These are phyloP conservation scores for Capillidium heterosporum DNA, from an alignment of 371 early-diverging fungal species.

Conservation along the genomic window DNA sequence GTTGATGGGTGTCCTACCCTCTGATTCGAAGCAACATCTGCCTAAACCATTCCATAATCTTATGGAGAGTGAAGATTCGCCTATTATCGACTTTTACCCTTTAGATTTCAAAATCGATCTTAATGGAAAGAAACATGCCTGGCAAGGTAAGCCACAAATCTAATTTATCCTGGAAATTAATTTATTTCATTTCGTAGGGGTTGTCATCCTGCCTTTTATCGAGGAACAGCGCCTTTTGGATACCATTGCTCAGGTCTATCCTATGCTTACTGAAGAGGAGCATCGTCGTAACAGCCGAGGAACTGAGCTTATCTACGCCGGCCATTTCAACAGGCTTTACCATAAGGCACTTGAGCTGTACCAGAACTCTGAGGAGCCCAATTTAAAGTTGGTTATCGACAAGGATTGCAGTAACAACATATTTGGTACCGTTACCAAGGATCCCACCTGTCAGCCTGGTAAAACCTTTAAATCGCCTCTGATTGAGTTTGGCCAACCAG, in stretches of 20 bases:
- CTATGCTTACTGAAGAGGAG: constrained; percentile 58
- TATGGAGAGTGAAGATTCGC: constrained; percentile 67
- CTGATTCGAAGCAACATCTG: constrained; percentile 61
- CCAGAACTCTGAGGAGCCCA: constrained; percentile 1
- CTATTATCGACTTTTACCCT: constrained; percentile 90
- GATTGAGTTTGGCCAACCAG: constrained; percentile 26
- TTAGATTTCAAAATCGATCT: constrained; percentile 79
- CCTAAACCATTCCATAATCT: constrained; percentile 60
- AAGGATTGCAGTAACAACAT: constrained; percentile 31
- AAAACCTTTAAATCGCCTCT: constrained; percentile 50
- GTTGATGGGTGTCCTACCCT: constrained; percentile 95
- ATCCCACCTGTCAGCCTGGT: constrained; percentile 49
- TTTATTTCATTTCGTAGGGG: constrained; percentile 23
- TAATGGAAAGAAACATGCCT: constrained; percentile 95
- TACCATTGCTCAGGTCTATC: constrained; percentile 54
- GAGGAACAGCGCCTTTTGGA: constrained; percentile 60
- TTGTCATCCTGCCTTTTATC: constrained; percentile 87
- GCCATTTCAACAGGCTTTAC: constrained; percentile 41
- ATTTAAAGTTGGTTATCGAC: constrained; percentile 13
- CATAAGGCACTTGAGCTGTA: constrained; percentile 17
- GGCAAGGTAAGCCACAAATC: constrained; percentile 60
- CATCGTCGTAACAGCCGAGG: constrained; percentile 51
- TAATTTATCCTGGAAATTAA: background rate
- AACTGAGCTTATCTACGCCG: constrained; percentile 46
- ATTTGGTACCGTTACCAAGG: constrained; percentile 39